Evolutionary conservation across 2,329 filamentous ascomycete species (phyloP), one percentile per base, ranked within the genome.

Genomic region (Fusarium subglutinans): DNA sequence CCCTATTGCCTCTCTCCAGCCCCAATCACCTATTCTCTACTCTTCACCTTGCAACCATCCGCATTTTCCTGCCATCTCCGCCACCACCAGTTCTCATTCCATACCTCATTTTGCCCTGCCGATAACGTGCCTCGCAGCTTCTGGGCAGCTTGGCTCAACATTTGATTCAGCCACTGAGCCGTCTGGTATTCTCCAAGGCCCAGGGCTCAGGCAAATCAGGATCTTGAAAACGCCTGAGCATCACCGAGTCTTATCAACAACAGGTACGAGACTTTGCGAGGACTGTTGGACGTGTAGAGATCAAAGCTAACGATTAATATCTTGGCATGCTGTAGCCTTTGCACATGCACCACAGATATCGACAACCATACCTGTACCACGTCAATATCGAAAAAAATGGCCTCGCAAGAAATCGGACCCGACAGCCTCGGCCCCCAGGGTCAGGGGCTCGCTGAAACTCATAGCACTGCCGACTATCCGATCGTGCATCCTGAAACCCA

Each of bases 371-470:
- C 9, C 4, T 30, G 2, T 1, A 11, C 9, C 3, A n/a, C 28
- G 14, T 22, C 14, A n/a, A 5, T 9, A 30, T 50, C 20, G 20
- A 12, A 3, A 50, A 50, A 5, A n/a, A 33, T 33, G 20, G 20
- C 47, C 0, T 8, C 28, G 12, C 28, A 12, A 33, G 28, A 50
- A 30, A 4, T 5, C 6, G 6, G 20, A n/a, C 0, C 6, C 6
- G 24, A n/a, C 20, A 50, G 10, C 12, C 13, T 50, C 3, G 47
- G 5, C 6, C 14, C 14, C 28, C 1, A 47, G 24, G 18, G 14
- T 28, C 24, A 28, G 1, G 24, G 1, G 17, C 2, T 28, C 18
- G 24, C 24, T 14, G 44, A 47, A 2, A 15, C 41, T 4, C 18
- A 47, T 3, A 18, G 1, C 44, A 47, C 17, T 6, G 24, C 17